Conservation (phyloP, 2,329 filamentous ascomycete genomes). For the Didymella glomerata region DNA sequence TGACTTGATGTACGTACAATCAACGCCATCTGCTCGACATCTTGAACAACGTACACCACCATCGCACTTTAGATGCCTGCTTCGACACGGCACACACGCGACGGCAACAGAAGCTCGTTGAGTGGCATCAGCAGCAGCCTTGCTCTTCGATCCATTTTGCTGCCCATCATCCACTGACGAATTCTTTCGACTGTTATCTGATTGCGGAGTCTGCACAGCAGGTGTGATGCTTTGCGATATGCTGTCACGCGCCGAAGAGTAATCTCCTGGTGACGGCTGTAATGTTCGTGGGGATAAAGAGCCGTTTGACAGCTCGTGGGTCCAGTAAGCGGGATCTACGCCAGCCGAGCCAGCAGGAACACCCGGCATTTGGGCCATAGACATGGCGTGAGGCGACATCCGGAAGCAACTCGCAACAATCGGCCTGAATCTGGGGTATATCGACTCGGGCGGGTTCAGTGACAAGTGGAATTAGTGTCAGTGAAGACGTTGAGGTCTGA, state of each 20-base stretch:
- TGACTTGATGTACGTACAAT: conserved; percentile 62
- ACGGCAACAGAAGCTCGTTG: conserved; percentile 49
- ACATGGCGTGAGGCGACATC: conserved; percentile 38
- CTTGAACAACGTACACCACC: conserved; percentile 59
- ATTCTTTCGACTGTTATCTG: conserved; percentile 34
- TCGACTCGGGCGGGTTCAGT: conserved; percentile 24
- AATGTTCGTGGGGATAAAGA: conserved; percentile 31
- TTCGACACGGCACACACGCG: conserved; percentile 63
- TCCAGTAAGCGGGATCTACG: conserved; percentile 48
- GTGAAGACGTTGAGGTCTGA: conserved; percentile 34
- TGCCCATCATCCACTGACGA: conserved; percentile 25
- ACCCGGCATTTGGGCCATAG: conserved; percentile 38
- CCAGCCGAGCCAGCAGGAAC: conserved; percentile 38
- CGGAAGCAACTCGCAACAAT: conserved; percentile 12
- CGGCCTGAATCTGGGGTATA: conserved; percentile 19
- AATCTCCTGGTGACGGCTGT: conserved; percentile 43
- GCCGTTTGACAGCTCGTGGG: conserved; percentile 32
- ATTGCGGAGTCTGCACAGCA: conserved; percentile 43
- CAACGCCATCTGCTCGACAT: conserved; percentile 55
- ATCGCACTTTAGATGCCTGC: conserved; percentile 63
- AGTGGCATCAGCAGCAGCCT: conserved; percentile 19
- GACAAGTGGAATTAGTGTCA: conserved; percentile 33
- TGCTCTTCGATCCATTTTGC: conserved; percentile 32
- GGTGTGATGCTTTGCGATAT: conserved; percentile 38
- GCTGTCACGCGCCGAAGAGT: conserved; percentile 44